Evolutionary conservation across 495 filamentous ascomycete species (phyloP).

Genomic region (Penicillium lagena): DNA sequence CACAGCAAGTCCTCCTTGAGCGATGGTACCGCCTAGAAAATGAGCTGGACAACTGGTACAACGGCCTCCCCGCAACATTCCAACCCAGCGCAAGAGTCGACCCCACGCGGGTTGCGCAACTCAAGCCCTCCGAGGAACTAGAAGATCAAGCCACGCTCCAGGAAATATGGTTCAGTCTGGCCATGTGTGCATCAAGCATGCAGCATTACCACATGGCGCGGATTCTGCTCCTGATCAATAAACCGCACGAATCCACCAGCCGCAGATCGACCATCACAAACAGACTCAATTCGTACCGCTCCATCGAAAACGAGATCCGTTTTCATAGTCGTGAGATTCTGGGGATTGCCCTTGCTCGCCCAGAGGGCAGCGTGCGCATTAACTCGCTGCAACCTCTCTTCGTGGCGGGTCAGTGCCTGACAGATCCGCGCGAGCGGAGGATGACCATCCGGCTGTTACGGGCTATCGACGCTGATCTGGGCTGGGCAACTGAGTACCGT

Average conservation of each 20-base stretch:
- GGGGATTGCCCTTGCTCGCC: slow-evolving; percentile 47
- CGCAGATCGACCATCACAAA: slow-evolving; percentile 43
- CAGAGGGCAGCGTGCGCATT: slow-evolving; percentile 49
- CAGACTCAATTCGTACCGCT: slow-evolving; percentile 46
- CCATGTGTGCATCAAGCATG: slow-evolving; percentile 59
- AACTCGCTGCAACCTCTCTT: slow-evolving; percentile 57
- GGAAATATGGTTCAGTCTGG: slow-evolving; percentile 57
- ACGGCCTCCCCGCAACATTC: slow-evolving; percentile 52
- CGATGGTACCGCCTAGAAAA: slow-evolving; percentile 49
- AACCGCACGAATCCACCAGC: slow-evolving; percentile 51
- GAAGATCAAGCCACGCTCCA: slow-evolving; percentile 36
- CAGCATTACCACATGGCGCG: slow-evolving; percentile 61
- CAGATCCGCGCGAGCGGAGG: slow-evolving; percentile 41
- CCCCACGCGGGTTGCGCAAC: slow-evolving; percentile 13
- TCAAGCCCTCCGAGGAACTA: slow-evolving; percentile 14
- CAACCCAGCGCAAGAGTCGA: slow-evolving; percentile 42
- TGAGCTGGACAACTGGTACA: slow-evolving; percentile 54
- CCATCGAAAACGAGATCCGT: slow-evolving; percentile 46
- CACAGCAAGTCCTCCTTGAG: slow-evolving; percentile 47
- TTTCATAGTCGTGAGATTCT: slow-evolving; percentile 54
- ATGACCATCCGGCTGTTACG: slow-evolving; percentile 46
- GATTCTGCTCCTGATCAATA: slow-evolving; percentile 55
- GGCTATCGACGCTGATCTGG: slow-evolving; percentile 52
- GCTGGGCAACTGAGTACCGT: slow-evolving; percentile 60
- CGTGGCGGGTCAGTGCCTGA: slow-evolving; percentile 55